Evolutionary conservation across 441 rosid species (phyloP).

Genomic region (Erodium moschatum): DNA sequence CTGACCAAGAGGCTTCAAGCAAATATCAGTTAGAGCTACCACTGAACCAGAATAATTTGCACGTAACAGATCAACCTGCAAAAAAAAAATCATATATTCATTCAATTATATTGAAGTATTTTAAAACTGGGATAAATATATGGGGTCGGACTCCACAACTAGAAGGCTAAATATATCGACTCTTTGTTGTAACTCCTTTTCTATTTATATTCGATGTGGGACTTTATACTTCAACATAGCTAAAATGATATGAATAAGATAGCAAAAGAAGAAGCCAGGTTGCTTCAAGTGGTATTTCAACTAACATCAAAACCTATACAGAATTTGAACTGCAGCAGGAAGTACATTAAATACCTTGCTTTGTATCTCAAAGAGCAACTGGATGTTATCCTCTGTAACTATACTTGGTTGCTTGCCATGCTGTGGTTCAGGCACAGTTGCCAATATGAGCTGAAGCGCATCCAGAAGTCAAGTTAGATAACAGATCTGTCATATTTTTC

Average conservation of each 20-base stretch:
- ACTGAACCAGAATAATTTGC: constrained; percentile 25
- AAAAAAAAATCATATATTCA: constrained; percentile 5
- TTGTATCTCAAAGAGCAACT: constrained; percentile 63
- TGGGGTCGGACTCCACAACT: background rate
- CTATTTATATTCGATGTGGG: no score
- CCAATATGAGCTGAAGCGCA: constrained; percentile 49
- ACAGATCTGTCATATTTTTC: background rate
- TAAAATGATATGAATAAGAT: background rate
- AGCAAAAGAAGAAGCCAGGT: constrained; percentile 2
- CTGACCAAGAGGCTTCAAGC: constrained; percentile 28
- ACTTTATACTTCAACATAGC: no score
- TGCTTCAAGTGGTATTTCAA: background rate
- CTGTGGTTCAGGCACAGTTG: constrained; percentile 44
- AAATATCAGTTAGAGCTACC: constrained; percentile 22
- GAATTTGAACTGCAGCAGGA: constrained; percentile 20
- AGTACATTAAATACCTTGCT: constrained; percentile 41
- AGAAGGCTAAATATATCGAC: no score
- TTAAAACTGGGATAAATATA: no score
- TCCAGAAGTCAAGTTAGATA: constrained; percentile 17
- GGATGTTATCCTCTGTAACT: constrained; percentile 54
- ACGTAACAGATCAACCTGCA: constrained; percentile 23
- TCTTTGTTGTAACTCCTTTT: no score
- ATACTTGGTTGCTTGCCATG: constrained; percentile 46
- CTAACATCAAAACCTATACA: background rate
- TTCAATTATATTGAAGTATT: constrained; percentile 1